Evolutionary conservation across 169 alveolate genomes (phyloP).

Genomic region (Plasmodium malariae): DNA sequence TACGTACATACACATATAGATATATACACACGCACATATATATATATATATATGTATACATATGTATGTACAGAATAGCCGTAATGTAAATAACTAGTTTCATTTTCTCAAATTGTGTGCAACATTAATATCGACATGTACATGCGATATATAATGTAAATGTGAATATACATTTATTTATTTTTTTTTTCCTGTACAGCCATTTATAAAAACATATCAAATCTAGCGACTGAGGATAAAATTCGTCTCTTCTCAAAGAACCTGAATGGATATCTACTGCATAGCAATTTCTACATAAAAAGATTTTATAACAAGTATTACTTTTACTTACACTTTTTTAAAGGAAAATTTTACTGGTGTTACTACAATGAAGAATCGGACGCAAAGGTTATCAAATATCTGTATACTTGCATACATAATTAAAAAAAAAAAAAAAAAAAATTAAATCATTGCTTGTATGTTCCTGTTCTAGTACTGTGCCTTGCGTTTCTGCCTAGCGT

Average conservation of each 20-base stretch:
- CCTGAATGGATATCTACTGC: conserved; percentile 46
- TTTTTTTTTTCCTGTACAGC: conserved; percentile 3
- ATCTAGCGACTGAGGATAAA: conserved; percentile 49
- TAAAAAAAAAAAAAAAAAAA: background rate
- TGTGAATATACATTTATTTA: background rate
- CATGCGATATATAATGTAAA: no score
- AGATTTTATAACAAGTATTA: conserved; percentile 54
- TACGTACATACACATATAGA: background rate
- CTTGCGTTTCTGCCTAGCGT: background rate
- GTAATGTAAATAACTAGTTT: no score
- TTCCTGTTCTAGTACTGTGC: background rate
- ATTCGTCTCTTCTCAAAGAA: conserved; percentile 60
- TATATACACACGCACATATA: background rate
- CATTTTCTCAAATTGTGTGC: no score
- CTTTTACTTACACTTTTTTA: conserved; percentile 56
- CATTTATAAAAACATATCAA: conserved; percentile 55
- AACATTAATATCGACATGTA: no score
- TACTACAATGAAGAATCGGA: conserved; percentile 67
- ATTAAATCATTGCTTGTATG: background rate
- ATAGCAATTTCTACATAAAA: conserved; percentile 58
- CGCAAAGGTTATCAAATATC: conserved; percentile 33
- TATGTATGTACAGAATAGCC: no score
- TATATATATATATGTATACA: background rate
- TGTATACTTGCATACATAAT: no score
- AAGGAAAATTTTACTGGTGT: conserved; percentile 72